phyloP scores from a whole-genome alignment of 2,329 filamentous ascomycete species.

The Pezicula neosporulosa region DNA sequence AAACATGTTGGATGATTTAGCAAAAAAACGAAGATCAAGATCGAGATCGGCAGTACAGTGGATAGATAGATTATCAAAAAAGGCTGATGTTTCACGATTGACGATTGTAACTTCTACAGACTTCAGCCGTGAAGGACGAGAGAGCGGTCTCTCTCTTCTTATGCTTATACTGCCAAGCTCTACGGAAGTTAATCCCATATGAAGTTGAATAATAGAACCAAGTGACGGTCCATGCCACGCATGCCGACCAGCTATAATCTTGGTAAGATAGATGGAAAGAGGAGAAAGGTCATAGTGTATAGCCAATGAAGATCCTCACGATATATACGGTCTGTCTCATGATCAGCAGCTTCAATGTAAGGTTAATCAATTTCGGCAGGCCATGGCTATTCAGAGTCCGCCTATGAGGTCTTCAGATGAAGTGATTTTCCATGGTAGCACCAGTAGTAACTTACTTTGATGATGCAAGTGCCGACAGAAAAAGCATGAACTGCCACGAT shows the following conservation, averaged over 20 bases:
- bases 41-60: not conserved
- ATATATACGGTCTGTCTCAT: slow-evolving; percentile 2
- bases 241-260: not conserved
- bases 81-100: too few species aligned
- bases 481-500: not conserved
- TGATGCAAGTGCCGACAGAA: not conserved
- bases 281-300: too few species aligned
- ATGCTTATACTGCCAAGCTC: slow-evolving; percentile 13
- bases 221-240: not conserved
- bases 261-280: not conserved
- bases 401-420: not conserved
- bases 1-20: slow-evolving; percentile 10
- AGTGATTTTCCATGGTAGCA: not conserved
- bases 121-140: not conserved
- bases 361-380: slow-evolving; percentile 8
- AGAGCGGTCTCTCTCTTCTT: slow-evolving; percentile 4
- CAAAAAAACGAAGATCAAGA: not conserved
- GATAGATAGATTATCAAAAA: too few species aligned
- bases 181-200: not conserved
- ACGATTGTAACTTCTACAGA: too few species aligned
- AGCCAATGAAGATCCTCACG: too few species aligned
- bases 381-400: slow-evolving; percentile 1
- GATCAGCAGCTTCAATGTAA: not conserved
- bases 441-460: not conserved
- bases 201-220: slow-evolving; percentile 5